Evolutionary conservation across 768 basidiomycete genomes (phyloP).

Genomic region (Amanita rubescens): DNA sequence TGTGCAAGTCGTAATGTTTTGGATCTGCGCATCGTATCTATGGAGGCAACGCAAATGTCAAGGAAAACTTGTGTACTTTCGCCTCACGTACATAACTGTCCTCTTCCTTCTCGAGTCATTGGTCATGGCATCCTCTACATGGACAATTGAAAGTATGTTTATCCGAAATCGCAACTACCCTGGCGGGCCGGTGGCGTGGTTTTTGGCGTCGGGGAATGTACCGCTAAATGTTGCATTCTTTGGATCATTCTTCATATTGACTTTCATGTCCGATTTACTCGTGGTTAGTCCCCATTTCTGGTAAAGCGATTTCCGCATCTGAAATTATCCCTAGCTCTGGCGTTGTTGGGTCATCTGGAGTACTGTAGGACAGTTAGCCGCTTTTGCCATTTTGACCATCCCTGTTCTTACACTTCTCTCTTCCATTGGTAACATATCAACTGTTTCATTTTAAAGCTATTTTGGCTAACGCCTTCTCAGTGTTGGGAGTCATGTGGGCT

Average conservation of each 20-base stretch:
- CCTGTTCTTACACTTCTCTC: slow-evolving; percentile 25
- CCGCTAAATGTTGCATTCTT: neutral
- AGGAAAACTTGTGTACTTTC: neutral
- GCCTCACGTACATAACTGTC: neutral
- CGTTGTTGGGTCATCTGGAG: slow-evolving; percentile 23
- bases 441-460: neutral
- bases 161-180: neutral
- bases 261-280: neutral
- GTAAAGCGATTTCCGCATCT: slow-evolving; percentile 27
- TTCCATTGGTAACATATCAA: slow-evolving; percentile 16
- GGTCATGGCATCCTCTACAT: neutral
- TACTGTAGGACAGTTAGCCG: slow-evolving; percentile 17
- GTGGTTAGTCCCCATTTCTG: neutral
- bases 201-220: neutral
- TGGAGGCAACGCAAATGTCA: neutral
- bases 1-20: neutral
- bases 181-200: neutral
- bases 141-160: neutral
- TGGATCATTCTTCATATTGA: neutral
- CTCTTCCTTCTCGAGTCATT: neutral
- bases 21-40: neutral
- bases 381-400: slow-evolving; percentile 20
- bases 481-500: neutral
- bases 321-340: slow-evolving; percentile 19
- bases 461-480: neutral